phyloP scores from a whole-genome alignment of 805 yeast genomes.

The Cyberlindnera galapagoensis region DNA sequence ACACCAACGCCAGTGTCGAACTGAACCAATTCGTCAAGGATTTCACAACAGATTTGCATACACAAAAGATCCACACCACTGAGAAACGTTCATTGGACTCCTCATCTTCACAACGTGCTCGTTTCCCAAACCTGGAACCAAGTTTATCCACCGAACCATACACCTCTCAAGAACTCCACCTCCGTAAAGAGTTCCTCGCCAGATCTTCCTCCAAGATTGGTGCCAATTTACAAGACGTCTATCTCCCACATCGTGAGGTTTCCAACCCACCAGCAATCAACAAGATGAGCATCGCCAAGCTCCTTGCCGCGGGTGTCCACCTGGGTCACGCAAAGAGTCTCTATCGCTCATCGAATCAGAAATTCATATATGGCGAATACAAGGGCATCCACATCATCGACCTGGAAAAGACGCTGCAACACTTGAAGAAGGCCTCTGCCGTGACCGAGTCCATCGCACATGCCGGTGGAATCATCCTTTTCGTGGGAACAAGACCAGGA shows the following conservation, averaged over 20 bases:
- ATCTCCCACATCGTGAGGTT: slow-evolving; percentile 62
- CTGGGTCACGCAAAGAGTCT: slow-evolving; percentile 82
- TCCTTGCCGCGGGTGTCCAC: slow-evolving; percentile 91
- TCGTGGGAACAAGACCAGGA: slow-evolving; percentile 78
- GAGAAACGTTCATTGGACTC: background rate
- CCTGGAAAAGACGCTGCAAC: slow-evolving; percentile 71
- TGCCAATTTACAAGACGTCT: slow-evolving; percentile 52
- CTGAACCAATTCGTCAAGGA: slow-evolving; percentile 16
- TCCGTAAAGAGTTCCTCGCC: slow-evolving; percentile 65
- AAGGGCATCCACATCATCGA: slow-evolving; percentile 90
- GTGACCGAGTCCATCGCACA: slow-evolving; percentile 79
- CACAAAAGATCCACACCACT: slow-evolving; percentile 11
- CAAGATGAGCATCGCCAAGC: slow-evolving; percentile 58
- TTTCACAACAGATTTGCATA: slow-evolving; percentile 14
- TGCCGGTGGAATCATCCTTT: slow-evolving; percentile 79
- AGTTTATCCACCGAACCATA: slow-evolving; percentile 60
- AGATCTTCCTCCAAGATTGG: slow-evolving; percentile 53
- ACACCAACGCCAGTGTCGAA: slow-evolving; percentile 17
- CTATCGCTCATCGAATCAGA: slow-evolving; percentile 78
- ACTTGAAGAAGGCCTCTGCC: slow-evolving; percentile 74
- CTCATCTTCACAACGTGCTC: slow-evolving; percentile 5
- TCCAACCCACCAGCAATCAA: slow-evolving; percentile 49
- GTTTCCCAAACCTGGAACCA: slow-evolving; percentile 58
- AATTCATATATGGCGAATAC: slow-evolving; percentile 81
- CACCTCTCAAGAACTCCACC: slow-evolving; percentile 67